A percentile compares a stretch with the other conserved stretches of the same genome.
Conservation (phyloP, 2,329 filamentous ascomycete genomes). For the Xylariomycetidae sp. region DNA sequence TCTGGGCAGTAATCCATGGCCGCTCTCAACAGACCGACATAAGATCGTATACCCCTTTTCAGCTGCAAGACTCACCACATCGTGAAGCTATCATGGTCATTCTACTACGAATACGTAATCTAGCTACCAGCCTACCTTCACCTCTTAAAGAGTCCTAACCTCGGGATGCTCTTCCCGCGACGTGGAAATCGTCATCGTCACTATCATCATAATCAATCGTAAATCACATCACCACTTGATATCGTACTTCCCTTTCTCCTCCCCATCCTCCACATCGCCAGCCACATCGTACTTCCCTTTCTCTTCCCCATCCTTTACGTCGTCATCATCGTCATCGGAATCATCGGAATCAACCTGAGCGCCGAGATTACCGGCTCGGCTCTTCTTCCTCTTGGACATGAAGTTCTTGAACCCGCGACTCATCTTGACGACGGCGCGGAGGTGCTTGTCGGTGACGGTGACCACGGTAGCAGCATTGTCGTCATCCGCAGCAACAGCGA, state of each 20-base stretch:
- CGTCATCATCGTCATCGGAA: slow-evolving; percentile 1
- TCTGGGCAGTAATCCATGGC: too few relatives aligned
- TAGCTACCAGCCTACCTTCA: too few relatives aligned
- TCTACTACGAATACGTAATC: too few relatives aligned
- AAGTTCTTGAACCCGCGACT: slow-evolving; percentile 34
- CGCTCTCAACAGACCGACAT: too few relatives aligned
- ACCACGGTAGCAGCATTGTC: slow-evolving; percentile 23
- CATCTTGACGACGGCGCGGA: slow-evolving; percentile 33
- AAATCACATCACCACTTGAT: not conserved
- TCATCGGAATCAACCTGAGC: slow-evolving; percentile 6
- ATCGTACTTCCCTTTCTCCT: not conserved
- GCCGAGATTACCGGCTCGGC: not conserved
- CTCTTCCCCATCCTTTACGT: not conserved
- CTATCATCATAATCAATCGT: slow-evolving; percentile 41
- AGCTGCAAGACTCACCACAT: too few relatives aligned
- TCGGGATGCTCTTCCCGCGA: too few relatives aligned
- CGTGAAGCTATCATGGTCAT: too few relatives aligned
- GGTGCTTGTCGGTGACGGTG: slow-evolving; percentile 28
- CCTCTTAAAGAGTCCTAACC: too few relatives aligned
- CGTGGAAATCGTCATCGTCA: slow-evolving; percentile 45
- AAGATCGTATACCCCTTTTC: too few relatives aligned
- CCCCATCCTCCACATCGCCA: slow-evolving; percentile 5
- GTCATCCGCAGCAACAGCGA: slow-evolving; percentile 23
- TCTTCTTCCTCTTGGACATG: slow-evolving; percentile 10
- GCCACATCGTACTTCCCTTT: slow-evolving; percentile 1